Conservation (phyloP, 2,329 filamentous ascomycete species). For the Zymoseptoria pseudotritici region DNA sequence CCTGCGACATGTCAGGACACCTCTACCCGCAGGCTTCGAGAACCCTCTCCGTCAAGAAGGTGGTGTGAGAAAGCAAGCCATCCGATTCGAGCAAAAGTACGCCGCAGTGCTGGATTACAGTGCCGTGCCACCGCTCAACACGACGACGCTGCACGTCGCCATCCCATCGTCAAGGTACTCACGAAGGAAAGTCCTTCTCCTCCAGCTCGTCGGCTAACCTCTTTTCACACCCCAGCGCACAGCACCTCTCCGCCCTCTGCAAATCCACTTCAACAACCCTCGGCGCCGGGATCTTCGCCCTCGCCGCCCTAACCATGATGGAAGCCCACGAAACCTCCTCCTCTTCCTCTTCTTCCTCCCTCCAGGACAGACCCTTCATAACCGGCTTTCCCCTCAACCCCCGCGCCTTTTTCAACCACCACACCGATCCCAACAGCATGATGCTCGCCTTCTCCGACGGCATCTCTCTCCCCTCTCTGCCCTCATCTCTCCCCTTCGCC, state of each 20-base stretch:
- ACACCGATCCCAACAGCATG: slow-evolving; percentile 35
- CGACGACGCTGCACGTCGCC: slow-evolving; percentile 25
- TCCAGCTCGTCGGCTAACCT: not conserved
- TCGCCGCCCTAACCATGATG: slow-evolving; percentile 42
- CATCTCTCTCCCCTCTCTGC: slow-evolving; percentile 38
- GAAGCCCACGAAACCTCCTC: slow-evolving; percentile 30
- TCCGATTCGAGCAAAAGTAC: slow-evolving; percentile 28
- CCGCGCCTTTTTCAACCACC: slow-evolving; percentile 34
- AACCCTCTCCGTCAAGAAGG: slow-evolving; percentile 34
- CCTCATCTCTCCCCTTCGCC: slow-evolving; percentile 29
- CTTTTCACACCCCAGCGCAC: not conserved
- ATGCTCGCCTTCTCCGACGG: slow-evolving; percentile 44
- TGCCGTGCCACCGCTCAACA: slow-evolving; percentile 32
- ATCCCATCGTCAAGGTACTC: slow-evolving; percentile 24
- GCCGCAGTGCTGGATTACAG: slow-evolving; percentile 34
- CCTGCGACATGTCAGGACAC: slow-evolving; percentile 36
- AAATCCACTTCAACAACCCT: slow-evolving; percentile 33
- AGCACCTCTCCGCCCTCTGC: slow-evolving; percentile 22
- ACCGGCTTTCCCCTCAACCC: slow-evolving; percentile 43
- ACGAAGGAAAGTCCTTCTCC: slow-evolving; percentile 26
- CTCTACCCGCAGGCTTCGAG: slow-evolving; percentile 33
- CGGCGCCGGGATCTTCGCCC: slow-evolving; percentile 41
- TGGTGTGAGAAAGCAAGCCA: slow-evolving; percentile 5
- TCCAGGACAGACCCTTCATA: slow-evolving; percentile 31
- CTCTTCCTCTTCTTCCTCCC: not conserved